Evolutionary conservation across 2,329 filamentous ascomycete genomes (phyloP).

Genomic region (Diplodia seriata): DNA sequence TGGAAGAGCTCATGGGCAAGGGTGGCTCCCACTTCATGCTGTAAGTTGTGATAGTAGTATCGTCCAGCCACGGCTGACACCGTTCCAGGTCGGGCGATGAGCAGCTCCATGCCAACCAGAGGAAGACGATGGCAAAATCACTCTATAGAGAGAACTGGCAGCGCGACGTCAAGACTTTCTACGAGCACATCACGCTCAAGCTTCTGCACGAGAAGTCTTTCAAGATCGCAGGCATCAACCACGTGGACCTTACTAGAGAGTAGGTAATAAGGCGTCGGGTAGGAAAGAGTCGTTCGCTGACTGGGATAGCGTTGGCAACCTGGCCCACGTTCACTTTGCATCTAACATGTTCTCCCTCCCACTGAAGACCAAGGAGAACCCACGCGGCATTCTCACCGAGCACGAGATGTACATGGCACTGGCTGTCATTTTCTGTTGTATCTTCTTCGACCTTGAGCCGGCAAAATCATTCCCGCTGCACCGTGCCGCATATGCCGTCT

Average conservation of each 20-base stretch:
- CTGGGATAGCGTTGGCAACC: slow-evolving; percentile 53
- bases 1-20: slow-evolving; percentile 66
- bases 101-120: slow-evolving; percentile 41
- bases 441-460: slow-evolving; percentile 72
- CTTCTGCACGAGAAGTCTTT: slow-evolving; percentile 70
- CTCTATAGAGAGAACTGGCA: slow-evolving; percentile 68
- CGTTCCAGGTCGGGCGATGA: slow-evolving; percentile 41
- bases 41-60: slow-evolving; percentile 34
- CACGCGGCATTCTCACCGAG: slow-evolving; percentile 62
- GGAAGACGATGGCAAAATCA: slow-evolving; percentile 52
- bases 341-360: slow-evolving; percentile 63
- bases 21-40: slow-evolving; percentile 64
- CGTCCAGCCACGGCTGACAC: not conserved
- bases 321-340: slow-evolving; percentile 63
- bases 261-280: slow-evolving; percentile 39
- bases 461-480: slow-evolving; percentile 70
- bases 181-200: slow-evolving; percentile 65
- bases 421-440: slow-evolving; percentile 68
- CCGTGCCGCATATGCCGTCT: slow-evolving; percentile 63
- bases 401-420: slow-evolving; percentile 67
- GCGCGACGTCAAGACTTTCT: slow-evolving; percentile 70
- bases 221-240: slow-evolving; percentile 62
- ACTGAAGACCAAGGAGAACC: slow-evolving; percentile 60
- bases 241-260: slow-evolving; percentile 70
- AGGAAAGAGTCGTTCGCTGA: not conserved